Percentiles rank a stretch among this genome's conserved stretches.
These are phyloP conservation scores for Oxytropis ochrocephala DNA, from an alignment of 306 rosid genomes.

Conservation along the genomic window DNA sequence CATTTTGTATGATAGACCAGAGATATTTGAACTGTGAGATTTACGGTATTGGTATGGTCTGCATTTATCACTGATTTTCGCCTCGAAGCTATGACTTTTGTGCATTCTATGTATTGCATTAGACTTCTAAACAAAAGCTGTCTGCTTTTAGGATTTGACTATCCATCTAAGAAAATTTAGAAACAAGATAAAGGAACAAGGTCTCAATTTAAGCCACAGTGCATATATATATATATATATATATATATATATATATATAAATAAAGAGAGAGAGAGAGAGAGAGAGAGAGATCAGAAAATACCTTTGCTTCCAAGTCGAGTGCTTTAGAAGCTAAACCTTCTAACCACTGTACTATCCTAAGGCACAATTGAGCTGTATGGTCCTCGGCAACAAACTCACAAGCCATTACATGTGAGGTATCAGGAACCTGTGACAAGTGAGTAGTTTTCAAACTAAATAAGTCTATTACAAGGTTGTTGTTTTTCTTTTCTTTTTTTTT, in stretches of 20 bases:
- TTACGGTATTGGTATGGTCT: background rate
- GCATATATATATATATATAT: background rate
- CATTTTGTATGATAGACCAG: background rate
- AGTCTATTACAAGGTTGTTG: background rate
- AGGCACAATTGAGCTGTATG: constrained; percentile 83
- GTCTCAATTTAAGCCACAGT: background rate
- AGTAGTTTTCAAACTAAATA: constrained; percentile 15
- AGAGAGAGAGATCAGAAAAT: background rate
- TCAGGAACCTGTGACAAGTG: constrained; percentile 55
- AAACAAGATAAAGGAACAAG: background rate
- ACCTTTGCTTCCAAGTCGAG: constrained; percentile 94
- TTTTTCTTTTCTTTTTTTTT: too few species aligned
- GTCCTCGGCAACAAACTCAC: constrained; percentile 80
- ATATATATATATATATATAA: too few species aligned
- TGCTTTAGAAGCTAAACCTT: constrained; percentile 85
- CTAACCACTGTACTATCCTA: constrained; percentile 94
- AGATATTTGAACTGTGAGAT: background rate
- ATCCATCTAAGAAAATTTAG: background rate
- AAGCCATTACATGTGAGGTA: constrained; percentile 85
- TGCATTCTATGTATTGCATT: background rate
- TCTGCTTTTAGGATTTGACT: background rate
- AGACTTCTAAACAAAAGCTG: background rate
- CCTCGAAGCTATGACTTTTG: background rate
- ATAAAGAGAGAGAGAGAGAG: too few species aligned
- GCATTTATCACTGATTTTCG: background rate